Conservation (phyloP, 345 rosid species). For the Passiflora organensis region DNA sequence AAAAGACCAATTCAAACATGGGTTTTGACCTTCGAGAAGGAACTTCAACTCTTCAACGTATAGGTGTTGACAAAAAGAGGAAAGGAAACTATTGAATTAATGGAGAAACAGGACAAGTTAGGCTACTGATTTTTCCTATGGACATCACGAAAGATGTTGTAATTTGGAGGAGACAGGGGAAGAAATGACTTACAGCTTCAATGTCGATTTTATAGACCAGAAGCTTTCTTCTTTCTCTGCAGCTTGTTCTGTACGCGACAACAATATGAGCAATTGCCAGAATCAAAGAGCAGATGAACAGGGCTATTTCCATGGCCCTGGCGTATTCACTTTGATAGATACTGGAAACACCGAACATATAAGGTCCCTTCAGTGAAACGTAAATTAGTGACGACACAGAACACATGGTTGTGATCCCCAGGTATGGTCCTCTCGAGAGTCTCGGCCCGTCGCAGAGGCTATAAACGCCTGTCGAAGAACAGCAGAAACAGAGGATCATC, state of each 20-base stretch:
- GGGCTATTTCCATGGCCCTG: constrained; percentile 56
- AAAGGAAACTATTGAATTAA: background rate
- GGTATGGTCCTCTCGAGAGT: constrained; percentile 69
- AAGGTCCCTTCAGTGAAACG: constrained; percentile 73
- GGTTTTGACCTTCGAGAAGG: constrained; percentile 26
- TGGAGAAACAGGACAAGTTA: background rate
- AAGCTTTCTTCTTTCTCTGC: constrained; percentile 87
- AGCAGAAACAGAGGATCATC: constrained; percentile 1
- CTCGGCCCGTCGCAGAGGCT: constrained; percentile 83
- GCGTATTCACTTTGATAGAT: constrained; percentile 37
- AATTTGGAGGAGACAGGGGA: background rate
- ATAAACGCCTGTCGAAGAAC: constrained; percentile 53
- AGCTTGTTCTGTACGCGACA: constrained; percentile 79
- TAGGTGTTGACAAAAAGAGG: constrained; percentile 5
- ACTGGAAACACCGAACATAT: constrained; percentile 45
- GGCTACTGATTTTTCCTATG: background rate
- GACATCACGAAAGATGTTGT: background rate
- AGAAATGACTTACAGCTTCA: constrained; percentile 73
- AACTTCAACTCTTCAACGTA: constrained; percentile 1
- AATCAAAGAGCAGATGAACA: constrained; percentile 56
- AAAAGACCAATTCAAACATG: constrained; percentile 10
- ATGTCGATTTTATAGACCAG: constrained; percentile 90
- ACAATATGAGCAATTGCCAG: constrained; percentile 68
- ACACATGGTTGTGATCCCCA: constrained; percentile 63
- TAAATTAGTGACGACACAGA: constrained; percentile 62